Evolutionary conservation across 805 yeast species (phyloP).

Genomic region (Nakazawaea ernobii): DNA sequence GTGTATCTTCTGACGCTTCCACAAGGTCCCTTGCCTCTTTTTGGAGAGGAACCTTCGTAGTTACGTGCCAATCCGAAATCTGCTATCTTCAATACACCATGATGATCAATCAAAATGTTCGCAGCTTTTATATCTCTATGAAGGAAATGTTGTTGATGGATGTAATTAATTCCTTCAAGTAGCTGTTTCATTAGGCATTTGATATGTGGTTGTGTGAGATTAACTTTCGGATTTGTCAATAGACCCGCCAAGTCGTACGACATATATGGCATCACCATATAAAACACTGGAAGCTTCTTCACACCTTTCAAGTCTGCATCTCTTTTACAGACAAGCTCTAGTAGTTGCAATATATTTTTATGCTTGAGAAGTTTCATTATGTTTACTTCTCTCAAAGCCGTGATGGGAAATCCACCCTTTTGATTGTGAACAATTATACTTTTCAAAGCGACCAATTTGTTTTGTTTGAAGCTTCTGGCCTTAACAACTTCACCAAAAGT

Average conservation of each 20-base stretch:
- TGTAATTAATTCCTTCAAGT: constrained; percentile 71
- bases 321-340: constrained; percentile 68
- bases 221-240: constrained; percentile 69
- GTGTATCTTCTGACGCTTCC: constrained; percentile 51
- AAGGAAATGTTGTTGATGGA: constrained; percentile 56
- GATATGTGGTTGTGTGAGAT: constrained; percentile 58
- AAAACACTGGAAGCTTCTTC: constrained; percentile 39
- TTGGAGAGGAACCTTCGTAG: constrained; percentile 31
- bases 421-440: constrained; percentile 73
- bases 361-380: constrained; percentile 69
- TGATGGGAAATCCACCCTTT: constrained; percentile 84
- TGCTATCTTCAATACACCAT: constrained; percentile 81
- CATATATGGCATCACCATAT: constrained; percentile 91
- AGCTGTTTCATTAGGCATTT: constrained; percentile 81
- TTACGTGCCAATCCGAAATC: constrained; percentile 92
- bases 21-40: constrained; percentile 33
- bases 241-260: constrained; percentile 88
- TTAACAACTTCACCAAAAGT: constrained; percentile 60
- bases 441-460: constrained; percentile 77
- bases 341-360: constrained; percentile 64
- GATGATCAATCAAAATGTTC: constrained; percentile 73
- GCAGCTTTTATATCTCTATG: constrained; percentile 97
- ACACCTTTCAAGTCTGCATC: constrained; percentile 22
- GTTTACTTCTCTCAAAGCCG: constrained; percentile 89
- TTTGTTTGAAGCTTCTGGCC: constrained; percentile 53